Percentiles rank a stretch among this genome's conserved stretches.
These are phyloP conservation scores for Lojkania enalia DNA, from an alignment of 2,329 filamentous ascomycete species.

Conservation along the genomic window DNA sequence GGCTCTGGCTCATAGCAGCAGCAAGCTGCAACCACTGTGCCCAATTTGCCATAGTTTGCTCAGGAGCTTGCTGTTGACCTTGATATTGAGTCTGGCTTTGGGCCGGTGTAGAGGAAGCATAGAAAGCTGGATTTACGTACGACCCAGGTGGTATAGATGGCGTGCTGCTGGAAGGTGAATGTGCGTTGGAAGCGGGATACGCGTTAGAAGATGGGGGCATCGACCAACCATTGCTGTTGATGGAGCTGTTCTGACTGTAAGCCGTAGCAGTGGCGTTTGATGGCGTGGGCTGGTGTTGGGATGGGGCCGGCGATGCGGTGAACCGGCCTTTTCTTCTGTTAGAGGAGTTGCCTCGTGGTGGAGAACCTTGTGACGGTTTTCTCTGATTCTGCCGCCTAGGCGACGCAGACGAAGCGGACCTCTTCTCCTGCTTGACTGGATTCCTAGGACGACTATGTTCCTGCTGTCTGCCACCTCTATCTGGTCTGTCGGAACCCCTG, in stretches of 20 bases:
- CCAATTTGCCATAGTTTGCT: conserved; percentile 16
- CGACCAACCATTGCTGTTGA: conserved; percentile 14
- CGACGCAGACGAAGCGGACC: conserved; percentile 29
- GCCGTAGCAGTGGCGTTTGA: conserved; percentile 18
- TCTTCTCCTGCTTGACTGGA: conserved; percentile 9
- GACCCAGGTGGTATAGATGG: conserved; percentile 25
- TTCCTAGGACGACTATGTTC: conserved; percentile 18
- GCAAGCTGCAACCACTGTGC: conserved; percentile 22
- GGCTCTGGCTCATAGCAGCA: conserved; percentile 13
- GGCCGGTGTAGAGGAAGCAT: conserved; percentile 9
- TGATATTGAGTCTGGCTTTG: conserved; percentile 10
- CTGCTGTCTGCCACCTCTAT: conserved; percentile 17
- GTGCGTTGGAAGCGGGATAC: not conserved
- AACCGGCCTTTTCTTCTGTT: not conserved
- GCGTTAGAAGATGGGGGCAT: conserved; percentile 2
- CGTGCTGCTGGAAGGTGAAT: not conserved
- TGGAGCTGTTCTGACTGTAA: conserved; percentile 17
- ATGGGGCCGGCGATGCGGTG: not conserved
- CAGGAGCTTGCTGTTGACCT: conserved; percentile 9
- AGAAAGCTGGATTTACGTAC: conserved; percentile 40
- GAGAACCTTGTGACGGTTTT: conserved; percentile 17
- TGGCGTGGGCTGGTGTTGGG: conserved; percentile 20
- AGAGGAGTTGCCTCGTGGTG: conserved; percentile 8
- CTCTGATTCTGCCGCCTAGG: conserved; percentile 29
- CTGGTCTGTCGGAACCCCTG: conserved; percentile 22